Evolutionary conservation across 805 yeast genomes (phyloP).

Genomic region (Zygoascus ofunaensis): DNA sequence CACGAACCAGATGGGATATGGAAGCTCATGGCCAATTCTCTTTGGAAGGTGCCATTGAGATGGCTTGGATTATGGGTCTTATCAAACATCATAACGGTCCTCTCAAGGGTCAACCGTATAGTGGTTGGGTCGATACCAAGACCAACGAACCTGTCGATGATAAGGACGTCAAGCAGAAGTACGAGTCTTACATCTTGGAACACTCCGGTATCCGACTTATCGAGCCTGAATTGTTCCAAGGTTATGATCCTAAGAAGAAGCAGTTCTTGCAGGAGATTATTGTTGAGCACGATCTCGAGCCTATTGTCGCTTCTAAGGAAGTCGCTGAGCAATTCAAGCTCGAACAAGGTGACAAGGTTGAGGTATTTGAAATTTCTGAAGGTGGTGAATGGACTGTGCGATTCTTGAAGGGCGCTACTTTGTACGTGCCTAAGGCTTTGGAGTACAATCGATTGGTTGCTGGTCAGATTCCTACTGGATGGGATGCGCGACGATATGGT

Average conservation of each 20-base stretch:
- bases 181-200: slow-evolving; percentile 78
- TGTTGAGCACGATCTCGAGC: slow-evolving; percentile 91
- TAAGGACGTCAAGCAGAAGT: slow-evolving; percentile 82
- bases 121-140: slow-evolving; percentile 97
- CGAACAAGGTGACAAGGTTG: slow-evolving; percentile 91
- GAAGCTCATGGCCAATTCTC: slow-evolving; percentile 93
- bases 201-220: slow-evolving; percentile 96
- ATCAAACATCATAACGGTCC: slow-evolving; percentile 91
- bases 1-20: slow-evolving; percentile 99
- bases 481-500: slow-evolving; percentile 95
- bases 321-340: slow-evolving; percentile 90
- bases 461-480: slow-evolving; percentile 97
- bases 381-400: slow-evolving; percentile 88
- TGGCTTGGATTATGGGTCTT: slow-evolving; percentile 99
- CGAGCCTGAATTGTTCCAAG: slow-evolving; percentile 90
- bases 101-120: slow-evolving; percentile 73
- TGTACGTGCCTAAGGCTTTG: slow-evolving; percentile 83
- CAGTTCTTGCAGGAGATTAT: slow-evolving; percentile 91
- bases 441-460: slow-evolving; percentile 51
- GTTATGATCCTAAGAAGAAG: slow-evolving; percentile 92
- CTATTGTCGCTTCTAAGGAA: slow-evolving; percentile 90
- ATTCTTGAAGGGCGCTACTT: slow-evolving; percentile 85
- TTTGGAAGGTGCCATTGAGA: slow-evolving; percentile 94
- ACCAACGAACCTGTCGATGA: slow-evolving; percentile 90
- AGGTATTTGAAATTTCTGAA: slow-evolving; percentile 78